phyloP scores from a whole-genome alignment of 805 yeast genomes.

The Pichia cephalocereana region DNA sequence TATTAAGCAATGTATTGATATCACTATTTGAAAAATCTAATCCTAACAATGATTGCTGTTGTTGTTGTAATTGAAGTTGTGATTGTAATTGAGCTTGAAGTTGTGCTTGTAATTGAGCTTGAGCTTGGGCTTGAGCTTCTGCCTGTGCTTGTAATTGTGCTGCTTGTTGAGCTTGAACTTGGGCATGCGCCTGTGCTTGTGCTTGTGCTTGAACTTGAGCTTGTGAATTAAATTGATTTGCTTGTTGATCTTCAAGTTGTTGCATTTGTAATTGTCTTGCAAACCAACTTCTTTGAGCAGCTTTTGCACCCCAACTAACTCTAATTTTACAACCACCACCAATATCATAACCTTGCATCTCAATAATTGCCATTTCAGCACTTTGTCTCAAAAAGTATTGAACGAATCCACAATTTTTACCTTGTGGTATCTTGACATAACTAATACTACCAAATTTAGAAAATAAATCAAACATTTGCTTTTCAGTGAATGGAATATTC shows the following conservation, averaged over 20 bases:
- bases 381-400: constrained; percentile 68
- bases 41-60: not conserved
- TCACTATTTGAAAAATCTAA: constrained; percentile 6
- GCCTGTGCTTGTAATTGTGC: not conserved
- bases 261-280: constrained; percentile 25
- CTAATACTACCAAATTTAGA: constrained; percentile 65
- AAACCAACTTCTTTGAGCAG: constrained; percentile 32
- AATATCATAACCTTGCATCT: constrained; percentile 85
- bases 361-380: constrained; percentile 78
- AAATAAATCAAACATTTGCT: constrained; percentile 52
- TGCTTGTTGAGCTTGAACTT: not conserved
- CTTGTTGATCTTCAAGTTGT: constrained; percentile 19
- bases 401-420: constrained; percentile 76
- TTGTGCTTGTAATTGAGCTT: not conserved
- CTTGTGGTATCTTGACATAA: constrained; percentile 71
- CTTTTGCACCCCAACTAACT: constrained; percentile 77
- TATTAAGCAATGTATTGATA: constrained; percentile 7
- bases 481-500: constrained; percentile 47
- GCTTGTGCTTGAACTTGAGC: not conserved
- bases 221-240: constrained; percentile 13
- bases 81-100: not conserved
- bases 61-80: not conserved
- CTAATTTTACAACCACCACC: constrained; percentile 70
- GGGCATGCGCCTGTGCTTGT: not conserved
- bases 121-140: not conserved